phyloP scores from a whole-genome alignment of 331 rosid genomes.

The Malus hybrid region DNA sequence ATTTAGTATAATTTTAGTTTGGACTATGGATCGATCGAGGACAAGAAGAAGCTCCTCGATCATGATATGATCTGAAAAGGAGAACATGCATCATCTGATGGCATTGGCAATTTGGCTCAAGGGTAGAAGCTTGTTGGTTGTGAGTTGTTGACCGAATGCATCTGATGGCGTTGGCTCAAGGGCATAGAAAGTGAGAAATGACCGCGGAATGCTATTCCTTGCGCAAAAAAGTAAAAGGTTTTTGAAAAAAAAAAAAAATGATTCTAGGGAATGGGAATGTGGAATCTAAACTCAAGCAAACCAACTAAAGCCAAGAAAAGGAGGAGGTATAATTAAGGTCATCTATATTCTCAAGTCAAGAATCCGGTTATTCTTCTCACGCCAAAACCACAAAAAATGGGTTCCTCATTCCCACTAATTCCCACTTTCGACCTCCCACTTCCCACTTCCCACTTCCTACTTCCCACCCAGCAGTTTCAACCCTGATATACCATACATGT shows the following conservation, averaged over 20 bases:
- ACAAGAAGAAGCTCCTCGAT: background rate
- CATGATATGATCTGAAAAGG: background rate
- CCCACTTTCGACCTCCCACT: constrained; percentile 51
- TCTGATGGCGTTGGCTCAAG: constrained; percentile 26
- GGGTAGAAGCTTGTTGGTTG: constrained; percentile 5
- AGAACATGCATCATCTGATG: background rate
- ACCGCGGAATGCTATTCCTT: constrained; percentile 97
- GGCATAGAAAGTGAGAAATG: constrained; percentile 47
- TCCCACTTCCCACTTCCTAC: constrained; percentile 61
- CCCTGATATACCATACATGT: background rate
- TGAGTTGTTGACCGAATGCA: constrained; percentile 24
- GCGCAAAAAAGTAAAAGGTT: constrained; percentile 16
- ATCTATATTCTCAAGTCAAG: constrained; percentile 80
- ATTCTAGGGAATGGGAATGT: constrained; percentile 68
- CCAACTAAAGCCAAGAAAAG: constrained; percentile 20
- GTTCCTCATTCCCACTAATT: constrained; percentile 41
- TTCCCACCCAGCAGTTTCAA: constrained; percentile 51
- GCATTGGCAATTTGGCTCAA: background rate
- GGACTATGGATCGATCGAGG: background rate
- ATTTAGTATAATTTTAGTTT: too few species aligned
- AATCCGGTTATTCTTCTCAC: constrained; percentile 57
- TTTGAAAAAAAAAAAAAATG: constrained; percentile 11
- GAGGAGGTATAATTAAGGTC: background rate
- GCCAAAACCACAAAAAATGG: constrained; percentile 88
- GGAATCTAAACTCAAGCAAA: constrained; percentile 55